A percentile compares a stretch with the other conserved stretches of the same genome.
phyloP scores from a whole-genome alignment of 768 basidiomycete species.

The Gautieria morchelliformis region DNA sequence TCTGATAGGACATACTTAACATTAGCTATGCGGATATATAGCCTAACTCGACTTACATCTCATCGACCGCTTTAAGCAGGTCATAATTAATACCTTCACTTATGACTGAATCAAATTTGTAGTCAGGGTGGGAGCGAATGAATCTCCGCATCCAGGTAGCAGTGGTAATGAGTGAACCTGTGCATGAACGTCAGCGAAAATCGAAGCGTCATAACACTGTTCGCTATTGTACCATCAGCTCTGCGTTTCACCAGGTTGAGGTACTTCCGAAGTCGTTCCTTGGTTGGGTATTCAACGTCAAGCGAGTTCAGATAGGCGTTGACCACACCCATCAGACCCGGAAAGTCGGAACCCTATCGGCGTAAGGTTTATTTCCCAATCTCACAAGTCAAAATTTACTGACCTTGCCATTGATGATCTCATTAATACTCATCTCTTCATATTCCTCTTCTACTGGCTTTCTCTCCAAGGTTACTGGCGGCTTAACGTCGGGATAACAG shows the following conservation, averaged over 20 bases:
- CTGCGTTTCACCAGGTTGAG: slow-evolving; percentile 69
- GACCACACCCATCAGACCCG: slow-evolving; percentile 74
- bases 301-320: slow-evolving; percentile 80
- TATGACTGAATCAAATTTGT: slow-evolving; percentile 89
- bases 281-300: slow-evolving; percentile 56
- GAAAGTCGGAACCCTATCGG: slow-evolving; percentile 51
- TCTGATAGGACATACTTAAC: slow-evolving; percentile 26
- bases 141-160: slow-evolving; percentile 93
- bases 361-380: slow-evolving; percentile 6
- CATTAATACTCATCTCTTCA: slow-evolving; percentile 84
- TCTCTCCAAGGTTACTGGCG: slow-evolving; percentile 30
- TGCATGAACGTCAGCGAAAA: not conserved
- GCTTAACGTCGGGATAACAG: slow-evolving; percentile 58
- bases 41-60: slow-evolving; percentile 55
- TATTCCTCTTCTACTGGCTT: slow-evolving; percentile 70
- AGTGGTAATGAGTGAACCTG: slow-evolving; percentile 74
- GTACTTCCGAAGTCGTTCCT: slow-evolving; percentile 61
- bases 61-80: slow-evolving; percentile 78
- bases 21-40: not conserved
- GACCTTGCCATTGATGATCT: slow-evolving; percentile 93
- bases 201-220: not conserved
- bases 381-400: slow-evolving; percentile 7
- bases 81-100: slow-evolving; percentile 91
- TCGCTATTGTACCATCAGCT: slow-evolving; percentile 69
- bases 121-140: slow-evolving; percentile 82